Evolutionary conservation across 768 basidiomycete genomes (phyloP).

Genomic region (Rhodotorula babjevae): DNA sequence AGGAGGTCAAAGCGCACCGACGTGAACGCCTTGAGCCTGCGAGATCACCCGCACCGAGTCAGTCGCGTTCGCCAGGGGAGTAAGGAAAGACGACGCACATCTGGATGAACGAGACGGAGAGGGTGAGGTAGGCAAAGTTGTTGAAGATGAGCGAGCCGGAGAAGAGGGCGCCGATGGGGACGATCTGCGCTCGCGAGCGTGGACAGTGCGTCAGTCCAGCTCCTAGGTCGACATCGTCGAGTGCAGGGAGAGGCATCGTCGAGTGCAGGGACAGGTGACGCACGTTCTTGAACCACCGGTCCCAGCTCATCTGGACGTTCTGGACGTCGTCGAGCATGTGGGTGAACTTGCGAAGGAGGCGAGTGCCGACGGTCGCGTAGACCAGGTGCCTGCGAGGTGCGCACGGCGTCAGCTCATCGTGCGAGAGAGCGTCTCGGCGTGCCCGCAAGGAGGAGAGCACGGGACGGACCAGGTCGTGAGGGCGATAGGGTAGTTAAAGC

Average conservation of each 20-base stretch:
- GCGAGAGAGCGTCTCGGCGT: no score
- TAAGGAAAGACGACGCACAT: slow-evolving; percentile 62
- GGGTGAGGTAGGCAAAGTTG: slow-evolving; percentile 87
- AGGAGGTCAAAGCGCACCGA: slow-evolving; percentile 57
- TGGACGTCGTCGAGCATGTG: slow-evolving; percentile 68
- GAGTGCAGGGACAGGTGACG: no score
- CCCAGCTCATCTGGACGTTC: slow-evolving; percentile 67
- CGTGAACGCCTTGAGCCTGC: slow-evolving; percentile 67
- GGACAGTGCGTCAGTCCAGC: neutral
- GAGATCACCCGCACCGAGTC: neutral
- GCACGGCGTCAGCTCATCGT: neutral
- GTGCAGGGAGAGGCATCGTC: neutral
- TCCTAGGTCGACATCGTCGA: neutral
- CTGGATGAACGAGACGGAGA: slow-evolving; percentile 91
- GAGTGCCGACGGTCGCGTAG: slow-evolving; percentile 66
- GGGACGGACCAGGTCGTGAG: slow-evolving; percentile 78
- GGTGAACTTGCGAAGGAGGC: slow-evolving; percentile 76
- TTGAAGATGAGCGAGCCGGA: slow-evolving; percentile 82
- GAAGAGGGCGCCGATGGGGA: slow-evolving; percentile 91
- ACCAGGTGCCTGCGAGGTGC: slow-evolving; percentile 29
- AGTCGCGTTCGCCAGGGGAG: slow-evolving; percentile 40
- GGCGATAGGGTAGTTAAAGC: slow-evolving; percentile 85
- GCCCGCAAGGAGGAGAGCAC: neutral
- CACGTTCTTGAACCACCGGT: slow-evolving; percentile 50
- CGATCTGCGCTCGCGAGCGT: slow-evolving; percentile 59